Conservation (phyloP, 78 protist genomes). For the Speleostelium caveatum region DNA sequence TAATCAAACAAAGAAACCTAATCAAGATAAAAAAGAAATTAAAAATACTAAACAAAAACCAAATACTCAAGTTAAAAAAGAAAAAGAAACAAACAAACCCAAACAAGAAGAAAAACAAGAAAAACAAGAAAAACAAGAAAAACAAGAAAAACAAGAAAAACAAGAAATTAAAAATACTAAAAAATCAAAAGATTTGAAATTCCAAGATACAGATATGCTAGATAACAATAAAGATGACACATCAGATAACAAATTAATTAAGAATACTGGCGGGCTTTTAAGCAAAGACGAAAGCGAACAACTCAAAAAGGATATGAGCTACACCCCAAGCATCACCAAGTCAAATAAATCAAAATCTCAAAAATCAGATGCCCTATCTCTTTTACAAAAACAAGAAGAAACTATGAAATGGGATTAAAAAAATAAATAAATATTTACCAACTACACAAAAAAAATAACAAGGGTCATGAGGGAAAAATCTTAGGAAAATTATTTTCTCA, state of each 20-base stretch:
- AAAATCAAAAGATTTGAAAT: not conserved
- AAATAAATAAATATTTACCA: too few relatives aligned
- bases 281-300: not conserved
- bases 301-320: constrained; percentile 1
- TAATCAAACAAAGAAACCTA: not conserved
- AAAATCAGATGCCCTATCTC: too few relatives aligned
- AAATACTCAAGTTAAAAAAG: not conserved
- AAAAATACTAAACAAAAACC: not conserved
- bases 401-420: too few relatives aligned
- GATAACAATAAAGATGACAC: not conserved
- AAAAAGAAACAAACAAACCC: not conserved
- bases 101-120: not conserved
- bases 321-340: too few relatives aligned
- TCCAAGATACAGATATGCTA: not conserved
- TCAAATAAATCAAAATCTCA: too few relatives aligned
- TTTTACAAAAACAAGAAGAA: too few relatives aligned
- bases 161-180: not conserved
- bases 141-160: not conserved
- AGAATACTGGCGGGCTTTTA: not conserved
- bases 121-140: not conserved
- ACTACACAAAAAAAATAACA: too few relatives aligned
- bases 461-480: too few relatives aligned
- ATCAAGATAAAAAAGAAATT: not conserved
- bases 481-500: too few relatives aligned
- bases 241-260: not conserved